Conservation (phyloP, 176 grass and related monocot species). For the Ensete glaucum region DNA sequence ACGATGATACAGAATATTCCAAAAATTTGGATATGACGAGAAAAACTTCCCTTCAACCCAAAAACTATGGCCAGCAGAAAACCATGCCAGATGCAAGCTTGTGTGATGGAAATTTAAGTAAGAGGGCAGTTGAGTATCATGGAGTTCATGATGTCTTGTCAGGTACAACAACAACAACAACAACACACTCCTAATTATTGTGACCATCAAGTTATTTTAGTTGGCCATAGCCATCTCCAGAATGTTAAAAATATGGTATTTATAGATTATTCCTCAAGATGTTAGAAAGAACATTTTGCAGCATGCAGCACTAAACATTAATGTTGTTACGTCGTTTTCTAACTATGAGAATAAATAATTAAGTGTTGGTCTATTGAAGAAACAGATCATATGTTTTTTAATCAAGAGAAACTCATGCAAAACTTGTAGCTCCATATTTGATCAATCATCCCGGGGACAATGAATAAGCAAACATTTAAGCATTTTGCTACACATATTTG, state of each 20-base stretch:
- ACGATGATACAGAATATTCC: constrained; percentile 79
- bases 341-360: too few relatives aligned
- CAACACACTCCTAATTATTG: not conserved
- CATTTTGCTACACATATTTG: not conserved
- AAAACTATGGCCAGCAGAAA: constrained; percentile 5
- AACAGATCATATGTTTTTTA: not conserved
- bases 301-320: too few relatives aligned
- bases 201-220: too few relatives aligned
- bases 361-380: not conserved
- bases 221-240: too few relatives aligned
- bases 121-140: constrained; percentile 56
- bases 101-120: constrained; percentile 50
- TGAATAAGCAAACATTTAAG: not conserved
- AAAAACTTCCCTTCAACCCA: constrained; percentile 9
- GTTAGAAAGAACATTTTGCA: too few relatives aligned
- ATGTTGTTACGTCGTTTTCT: too few relatives aligned
- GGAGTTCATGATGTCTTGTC: constrained; percentile 48
- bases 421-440: not conserved
- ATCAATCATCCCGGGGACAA: not conserved
- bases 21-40: constrained; percentile 25
- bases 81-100: constrained; percentile 29
- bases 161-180: constrained; percentile 38
- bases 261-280: too few relatives aligned
- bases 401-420: not conserved
- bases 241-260: too few relatives aligned